These are phyloP conservation scores for Ampelomyces quisqualis DNA, from an alignment of 2,329 filamentous ascomycete species.

Conservation along the genomic window DNA sequence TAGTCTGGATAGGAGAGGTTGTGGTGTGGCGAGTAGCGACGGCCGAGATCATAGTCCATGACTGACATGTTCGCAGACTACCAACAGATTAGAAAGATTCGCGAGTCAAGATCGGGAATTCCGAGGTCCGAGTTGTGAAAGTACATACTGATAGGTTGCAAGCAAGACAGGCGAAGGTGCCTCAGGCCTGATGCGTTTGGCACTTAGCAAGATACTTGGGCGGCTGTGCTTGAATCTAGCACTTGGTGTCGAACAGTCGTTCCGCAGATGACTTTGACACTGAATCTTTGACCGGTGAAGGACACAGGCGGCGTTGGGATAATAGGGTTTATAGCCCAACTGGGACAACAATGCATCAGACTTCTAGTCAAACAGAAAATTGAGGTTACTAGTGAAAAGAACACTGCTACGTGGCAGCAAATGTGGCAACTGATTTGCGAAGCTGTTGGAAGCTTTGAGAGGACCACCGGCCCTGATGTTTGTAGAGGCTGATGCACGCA, in stretches of 20 bases:
- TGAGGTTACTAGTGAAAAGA: background rate
- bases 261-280: too few species aligned
- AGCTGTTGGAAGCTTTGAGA: background rate
- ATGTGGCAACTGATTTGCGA: background rate
- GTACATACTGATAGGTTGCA: too few species aligned
- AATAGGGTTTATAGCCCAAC: slow-evolving; percentile 22
- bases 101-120: background rate
- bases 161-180: too few species aligned
- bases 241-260: too few species aligned
- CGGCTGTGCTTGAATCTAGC: too few species aligned
- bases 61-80: slow-evolving; percentile 10
- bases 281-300: slow-evolving; percentile 1
- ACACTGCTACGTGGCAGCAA: slow-evolving; percentile 8
- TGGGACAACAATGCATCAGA: slow-evolving; percentile 2
- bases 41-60: slow-evolving; percentile 16
- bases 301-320: slow-evolving; percentile 7
- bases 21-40: slow-evolving; percentile 19
- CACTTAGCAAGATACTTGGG: too few species aligned
- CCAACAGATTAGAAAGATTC: background rate
- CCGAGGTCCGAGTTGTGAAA: too few species aligned
- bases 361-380: background rate
- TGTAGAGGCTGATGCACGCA: too few species aligned
- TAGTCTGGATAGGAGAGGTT: slow-evolving; percentile 15
- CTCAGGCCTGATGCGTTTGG: too few species aligned
- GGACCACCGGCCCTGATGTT: background rate